These are phyloP conservation scores for Colletotrichum agaves DNA, from an alignment of 2,329 filamentous ascomycete species.

Conservation along the genomic window DNA sequence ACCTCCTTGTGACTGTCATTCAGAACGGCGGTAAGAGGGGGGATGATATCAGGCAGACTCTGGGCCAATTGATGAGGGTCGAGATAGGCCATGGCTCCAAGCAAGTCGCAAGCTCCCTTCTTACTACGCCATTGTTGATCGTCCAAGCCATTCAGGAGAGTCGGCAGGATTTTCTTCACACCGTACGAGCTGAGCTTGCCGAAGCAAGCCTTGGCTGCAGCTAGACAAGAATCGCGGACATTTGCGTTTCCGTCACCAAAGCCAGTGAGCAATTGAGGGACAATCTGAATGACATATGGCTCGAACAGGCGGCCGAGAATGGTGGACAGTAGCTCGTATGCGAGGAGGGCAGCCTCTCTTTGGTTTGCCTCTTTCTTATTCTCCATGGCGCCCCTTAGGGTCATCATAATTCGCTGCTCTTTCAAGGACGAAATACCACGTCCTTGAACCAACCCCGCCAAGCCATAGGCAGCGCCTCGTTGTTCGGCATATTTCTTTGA, in stretches of 20 bases:
- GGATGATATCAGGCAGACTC: constrained; percentile 96
- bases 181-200: constrained; percentile 93
- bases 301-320: constrained; percentile 92
- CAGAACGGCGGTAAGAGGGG: constrained; percentile 89
- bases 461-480: constrained; percentile 92
- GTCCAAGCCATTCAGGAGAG: constrained; percentile 89
- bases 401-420: constrained; percentile 87
- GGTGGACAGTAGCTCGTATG: constrained; percentile 88
- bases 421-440: constrained; percentile 83
- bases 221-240: constrained; percentile 91
- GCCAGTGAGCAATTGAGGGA: constrained; percentile 87
- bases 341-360: constrained; percentile 87
- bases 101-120: constrained; percentile 94
- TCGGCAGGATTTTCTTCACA: constrained; percentile 93
- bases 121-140: constrained; percentile 98
- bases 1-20: constrained; percentile 99
- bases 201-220: constrained; percentile 94
- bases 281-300: constrained; percentile 95
- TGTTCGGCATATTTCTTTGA: constrained; percentile 93
- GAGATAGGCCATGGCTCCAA: constrained; percentile 98
- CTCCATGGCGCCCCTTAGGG: constrained; percentile 83
- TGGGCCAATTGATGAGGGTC: constrained; percentile 93
- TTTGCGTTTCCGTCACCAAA: constrained; percentile 91
- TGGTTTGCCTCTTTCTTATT: constrained; percentile 95
- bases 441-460: constrained; percentile 91